Conservation (phyloP, 208 protist species). For the Wallacemonas collosoma region DNA sequence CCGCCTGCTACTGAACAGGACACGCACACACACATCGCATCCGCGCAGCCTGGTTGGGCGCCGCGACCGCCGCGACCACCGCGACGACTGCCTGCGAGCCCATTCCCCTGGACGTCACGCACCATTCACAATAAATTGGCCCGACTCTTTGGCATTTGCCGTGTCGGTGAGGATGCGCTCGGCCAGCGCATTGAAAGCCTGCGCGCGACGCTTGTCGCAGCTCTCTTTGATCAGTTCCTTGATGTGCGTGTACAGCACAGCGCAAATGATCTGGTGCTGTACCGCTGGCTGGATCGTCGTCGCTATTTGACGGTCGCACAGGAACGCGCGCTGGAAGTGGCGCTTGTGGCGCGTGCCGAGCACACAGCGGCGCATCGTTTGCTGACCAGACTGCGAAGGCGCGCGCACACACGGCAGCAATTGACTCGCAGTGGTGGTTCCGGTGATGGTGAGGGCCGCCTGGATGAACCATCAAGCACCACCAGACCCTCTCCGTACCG, state of each 20-base stretch:
- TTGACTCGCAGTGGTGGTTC: background rate
- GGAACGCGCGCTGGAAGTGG: constrained; percentile 1
- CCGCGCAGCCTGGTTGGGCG: background rate
- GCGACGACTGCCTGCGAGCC: background rate
- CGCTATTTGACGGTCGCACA: background rate
- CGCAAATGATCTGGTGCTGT: constrained; percentile 47
- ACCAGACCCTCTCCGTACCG: too few relatives aligned
- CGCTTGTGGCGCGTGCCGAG: constrained; percentile 6
- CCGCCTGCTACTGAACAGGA: too few relatives aligned
- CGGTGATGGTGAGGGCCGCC: too few relatives aligned
- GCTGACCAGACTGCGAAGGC: background rate
- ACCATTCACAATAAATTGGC: background rate
- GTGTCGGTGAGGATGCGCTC: constrained; percentile 30
- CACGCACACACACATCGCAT: too few relatives aligned
- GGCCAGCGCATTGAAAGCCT: constrained; percentile 50
- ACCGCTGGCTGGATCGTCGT: constrained; percentile 39
- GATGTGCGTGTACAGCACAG: constrained; percentile 44
- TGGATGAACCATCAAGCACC: too few relatives aligned
- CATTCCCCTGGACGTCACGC: constrained; percentile 7
- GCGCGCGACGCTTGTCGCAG: constrained; percentile 39
- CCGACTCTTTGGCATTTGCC: constrained; percentile 6
- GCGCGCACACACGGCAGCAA: background rate
- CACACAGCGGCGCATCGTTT: background rate
- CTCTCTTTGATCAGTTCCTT: constrained; percentile 61
- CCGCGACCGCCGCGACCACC: constrained; percentile 2